Evolutionary conservation across 2,329 filamentous ascomycete genomes (phyloP).

Genomic region (Hymenoscyphus fraxineus): DNA sequence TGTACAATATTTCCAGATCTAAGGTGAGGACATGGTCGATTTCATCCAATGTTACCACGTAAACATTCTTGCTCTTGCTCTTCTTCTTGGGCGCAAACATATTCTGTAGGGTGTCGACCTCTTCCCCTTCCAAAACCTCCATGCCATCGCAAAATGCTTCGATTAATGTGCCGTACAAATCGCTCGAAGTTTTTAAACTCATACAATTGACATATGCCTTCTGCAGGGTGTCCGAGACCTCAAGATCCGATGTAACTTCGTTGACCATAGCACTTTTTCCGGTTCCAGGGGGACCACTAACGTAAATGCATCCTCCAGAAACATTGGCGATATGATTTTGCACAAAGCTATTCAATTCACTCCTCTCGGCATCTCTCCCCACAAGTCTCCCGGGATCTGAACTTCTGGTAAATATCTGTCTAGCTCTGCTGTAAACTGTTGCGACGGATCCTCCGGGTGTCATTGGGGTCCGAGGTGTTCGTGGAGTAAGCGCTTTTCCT

Average conservation of each 20-base stretch:
- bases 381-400: conserved; percentile 33
- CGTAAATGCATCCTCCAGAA: conserved; percentile 80
- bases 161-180: conserved; percentile 77
- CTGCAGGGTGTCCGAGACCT: conserved; percentile 50
- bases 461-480: conserved; percentile 71
- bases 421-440: conserved; percentile 81
- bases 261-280: conserved; percentile 94
- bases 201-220: conserved; percentile 92
- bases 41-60: conserved; percentile 87
- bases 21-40: conserved; percentile 90
- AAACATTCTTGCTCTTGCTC: conserved; percentile 52
- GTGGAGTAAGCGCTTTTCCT: conserved; percentile 70
- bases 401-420: conserved; percentile 76
- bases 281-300: conserved; percentile 92
- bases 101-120: conserved; percentile 62
- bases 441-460: conserved; percentile 62
- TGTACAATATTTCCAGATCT: conserved; percentile 85
- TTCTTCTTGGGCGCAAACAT: conserved; percentile 65
- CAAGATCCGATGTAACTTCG: conserved; percentile 65
- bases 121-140: conserved; percentile 61
- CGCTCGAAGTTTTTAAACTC: conserved; percentile 84
- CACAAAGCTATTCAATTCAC: conserved; percentile 67
- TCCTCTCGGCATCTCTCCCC: conserved; percentile 46
- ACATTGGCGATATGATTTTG: conserved; percentile 55
- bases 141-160: conserved; percentile 61